These are phyloP conservation scores for Euclidium syriacum DNA, from an alignment of 345 rosid genomes.

Conservation along the genomic window DNA sequence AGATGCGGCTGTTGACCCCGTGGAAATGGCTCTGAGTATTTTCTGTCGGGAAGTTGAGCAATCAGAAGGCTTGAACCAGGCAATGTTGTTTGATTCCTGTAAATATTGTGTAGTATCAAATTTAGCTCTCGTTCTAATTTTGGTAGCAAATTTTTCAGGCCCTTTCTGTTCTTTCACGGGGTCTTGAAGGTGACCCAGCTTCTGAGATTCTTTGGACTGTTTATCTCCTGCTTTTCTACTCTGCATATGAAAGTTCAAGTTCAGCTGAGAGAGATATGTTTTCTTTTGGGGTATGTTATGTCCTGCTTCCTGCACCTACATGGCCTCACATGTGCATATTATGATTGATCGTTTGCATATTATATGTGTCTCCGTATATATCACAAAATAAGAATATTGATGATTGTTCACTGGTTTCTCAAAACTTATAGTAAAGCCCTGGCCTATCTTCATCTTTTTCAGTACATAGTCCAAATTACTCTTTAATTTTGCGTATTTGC, in stretches of 20 bases:
- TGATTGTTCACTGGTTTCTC: constrained; percentile 1
- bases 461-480: not conserved
- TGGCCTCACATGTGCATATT: constrained; percentile 3
- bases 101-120: not conserved
- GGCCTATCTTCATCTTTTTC: not conserved
- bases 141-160: constrained; percentile 49
- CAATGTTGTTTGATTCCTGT: constrained; percentile 35
- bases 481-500: not conserved
- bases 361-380: not conserved
- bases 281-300: constrained; percentile 61
- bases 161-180: constrained; percentile 64
- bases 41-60: constrained; percentile 57
- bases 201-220: constrained; percentile 79
- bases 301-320: constrained; percentile 10
- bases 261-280: constrained; percentile 58
- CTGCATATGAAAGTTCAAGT: constrained; percentile 38
- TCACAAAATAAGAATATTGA: not conserved
- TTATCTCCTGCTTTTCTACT: constrained; percentile 66
- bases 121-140: constrained; percentile 20
- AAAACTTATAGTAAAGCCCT: not conserved
- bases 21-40: constrained; percentile 73
- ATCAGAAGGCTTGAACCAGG: constrained; percentile 62
- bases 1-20: constrained; percentile 38
- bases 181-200: constrained; percentile 66
- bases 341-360: not conserved